Evolutionary conservation across 768 basidiomycete genomes (phyloP).

Genomic region (Atractiella rhizophila): DNA sequence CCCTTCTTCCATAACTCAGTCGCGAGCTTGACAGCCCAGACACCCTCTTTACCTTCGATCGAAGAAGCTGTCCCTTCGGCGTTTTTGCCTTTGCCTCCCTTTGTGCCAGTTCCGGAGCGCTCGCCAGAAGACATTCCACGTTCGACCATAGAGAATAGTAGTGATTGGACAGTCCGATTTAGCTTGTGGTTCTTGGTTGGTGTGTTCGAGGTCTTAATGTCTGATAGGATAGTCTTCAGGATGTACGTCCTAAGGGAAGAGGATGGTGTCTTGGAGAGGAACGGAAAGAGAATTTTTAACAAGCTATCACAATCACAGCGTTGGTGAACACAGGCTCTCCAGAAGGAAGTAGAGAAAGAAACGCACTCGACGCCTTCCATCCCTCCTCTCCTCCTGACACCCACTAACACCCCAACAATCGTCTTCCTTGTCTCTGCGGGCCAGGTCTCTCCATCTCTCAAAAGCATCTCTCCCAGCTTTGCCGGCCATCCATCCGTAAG

Average conservation of each 20-base stretch:
- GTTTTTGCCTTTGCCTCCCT: no score
- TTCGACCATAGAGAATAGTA: conserved; percentile 90
- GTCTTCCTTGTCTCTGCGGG: conserved; percentile 58
- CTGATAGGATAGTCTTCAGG: conserved; percentile 74
- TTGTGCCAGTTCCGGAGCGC: conserved; percentile 11
- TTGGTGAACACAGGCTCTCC: not conserved
- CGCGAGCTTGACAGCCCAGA: conserved; percentile 88
- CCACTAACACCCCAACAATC: conserved; percentile 70
- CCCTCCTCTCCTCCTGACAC: conserved; percentile 76
- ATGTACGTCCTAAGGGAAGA: conserved; percentile 58
- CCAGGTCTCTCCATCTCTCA: conserved; percentile 49
- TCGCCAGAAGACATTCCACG: conserved; percentile 57
- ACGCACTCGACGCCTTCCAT: conserved; percentile 75
- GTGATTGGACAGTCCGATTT: conserved; percentile 80
- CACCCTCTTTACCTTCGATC: conserved; percentile 49
- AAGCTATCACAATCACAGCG: conserved; percentile 31
- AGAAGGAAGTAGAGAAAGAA: not conserved
- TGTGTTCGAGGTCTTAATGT: conserved; percentile 70
- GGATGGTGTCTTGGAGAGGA: conserved; percentile 80
- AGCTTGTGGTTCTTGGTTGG: conserved; percentile 80
- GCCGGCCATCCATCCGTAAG: conserved; percentile 66
- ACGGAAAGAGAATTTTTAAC: conserved; percentile 69
- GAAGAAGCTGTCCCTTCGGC: conserved; percentile 19
- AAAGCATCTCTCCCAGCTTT: conserved; percentile 49
- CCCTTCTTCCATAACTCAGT: conserved; percentile 85